These are phyloP conservation scores for Actinomortierella wolfii DNA, from an alignment of 371 early-diverging fungal genomes.

Conservation along the genomic window DNA sequence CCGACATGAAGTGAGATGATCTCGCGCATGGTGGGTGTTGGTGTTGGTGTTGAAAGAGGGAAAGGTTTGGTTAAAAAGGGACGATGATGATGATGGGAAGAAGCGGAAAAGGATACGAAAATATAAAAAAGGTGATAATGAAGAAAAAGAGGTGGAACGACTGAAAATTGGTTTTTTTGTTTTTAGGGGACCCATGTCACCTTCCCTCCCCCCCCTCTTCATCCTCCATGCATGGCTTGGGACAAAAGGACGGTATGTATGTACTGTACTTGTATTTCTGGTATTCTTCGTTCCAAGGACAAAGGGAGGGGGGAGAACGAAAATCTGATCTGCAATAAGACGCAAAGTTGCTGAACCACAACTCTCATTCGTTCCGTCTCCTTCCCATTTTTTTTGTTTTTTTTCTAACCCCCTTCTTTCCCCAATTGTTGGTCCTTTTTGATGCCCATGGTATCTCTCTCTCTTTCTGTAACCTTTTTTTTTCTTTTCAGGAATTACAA, in stretches of 20 bases:
- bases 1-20: constrained; percentile 45
- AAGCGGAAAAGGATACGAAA: not conserved
- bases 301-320: not conserved
- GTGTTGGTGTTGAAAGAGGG: not conserved
- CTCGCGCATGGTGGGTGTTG: constrained; percentile 40
- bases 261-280: too few relatives aligned
- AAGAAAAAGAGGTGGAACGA: not conserved
- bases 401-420: too few relatives aligned
- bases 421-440: too few relatives aligned
- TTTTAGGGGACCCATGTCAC: not conserved
- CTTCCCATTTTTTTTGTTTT: too few relatives aligned
- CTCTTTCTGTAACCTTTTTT: too few relatives aligned
- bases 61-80: constrained; percentile 1
- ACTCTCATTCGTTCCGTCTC: too few relatives aligned
- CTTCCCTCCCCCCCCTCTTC: not conserved
- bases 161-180: not conserved
- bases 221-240: too few relatives aligned
- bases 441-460: too few relatives aligned
- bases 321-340: not conserved
- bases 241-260: too few relatives aligned
- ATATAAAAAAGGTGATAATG: not conserved
- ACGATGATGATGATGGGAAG: not conserved
- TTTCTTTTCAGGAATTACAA: too few relatives aligned
- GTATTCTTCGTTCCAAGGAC: too few relatives aligned
- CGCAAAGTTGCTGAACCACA: too few relatives aligned